These are phyloP conservation scores for Fusarium euwallaceae DNA, from an alignment of 2,329 filamentous ascomycete species.

Conservation along the genomic window DNA sequence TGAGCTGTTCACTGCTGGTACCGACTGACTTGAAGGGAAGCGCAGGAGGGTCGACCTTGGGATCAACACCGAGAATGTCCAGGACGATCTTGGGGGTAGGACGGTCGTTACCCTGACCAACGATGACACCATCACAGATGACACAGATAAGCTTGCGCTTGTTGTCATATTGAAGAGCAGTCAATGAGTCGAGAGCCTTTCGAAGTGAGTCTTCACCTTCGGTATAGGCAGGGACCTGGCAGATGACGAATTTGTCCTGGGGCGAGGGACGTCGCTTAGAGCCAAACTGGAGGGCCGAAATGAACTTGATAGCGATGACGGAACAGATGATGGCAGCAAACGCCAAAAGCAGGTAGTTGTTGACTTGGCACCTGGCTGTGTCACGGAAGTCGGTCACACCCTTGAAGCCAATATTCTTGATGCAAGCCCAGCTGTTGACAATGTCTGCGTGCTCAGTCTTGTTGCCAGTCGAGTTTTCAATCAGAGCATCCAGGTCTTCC, in stretches of 20 bases:
- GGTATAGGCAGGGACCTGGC: slow-evolving; percentile 96
- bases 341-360: slow-evolving; percentile 89
- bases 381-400: slow-evolving; percentile 89
- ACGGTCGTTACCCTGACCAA: slow-evolving; percentile 94
- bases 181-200: slow-evolving; percentile 93
- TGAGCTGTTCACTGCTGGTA: slow-evolving; percentile 89
- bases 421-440: slow-evolving; percentile 79
- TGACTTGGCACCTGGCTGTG: slow-evolving; percentile 81
- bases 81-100: slow-evolving; percentile 98
- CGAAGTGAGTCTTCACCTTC: slow-evolving; percentile 96
- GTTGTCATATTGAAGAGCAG: slow-evolving; percentile 95
- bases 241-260: slow-evolving; percentile 99
- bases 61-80: slow-evolving; percentile 96
- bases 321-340: slow-evolving; percentile 87
- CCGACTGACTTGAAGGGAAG: slow-evolving; percentile 95
- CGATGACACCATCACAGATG: slow-evolving; percentile 97
- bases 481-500: slow-evolving; percentile 68
- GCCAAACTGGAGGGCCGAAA: slow-evolving; percentile 92
- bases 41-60: slow-evolving; percentile 94
- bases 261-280: slow-evolving; percentile 89
- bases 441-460: slow-evolving; percentile 64
- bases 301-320: slow-evolving; percentile 89
- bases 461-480: slow-evolving; percentile 64
- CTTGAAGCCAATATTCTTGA: slow-evolving; percentile 85
- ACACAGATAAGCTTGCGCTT: slow-evolving; percentile 97